phyloP scores from a whole-genome alignment of 2,329 filamentous ascomycete species.

The Neophaeococcomyces mojaviensis region DNA sequence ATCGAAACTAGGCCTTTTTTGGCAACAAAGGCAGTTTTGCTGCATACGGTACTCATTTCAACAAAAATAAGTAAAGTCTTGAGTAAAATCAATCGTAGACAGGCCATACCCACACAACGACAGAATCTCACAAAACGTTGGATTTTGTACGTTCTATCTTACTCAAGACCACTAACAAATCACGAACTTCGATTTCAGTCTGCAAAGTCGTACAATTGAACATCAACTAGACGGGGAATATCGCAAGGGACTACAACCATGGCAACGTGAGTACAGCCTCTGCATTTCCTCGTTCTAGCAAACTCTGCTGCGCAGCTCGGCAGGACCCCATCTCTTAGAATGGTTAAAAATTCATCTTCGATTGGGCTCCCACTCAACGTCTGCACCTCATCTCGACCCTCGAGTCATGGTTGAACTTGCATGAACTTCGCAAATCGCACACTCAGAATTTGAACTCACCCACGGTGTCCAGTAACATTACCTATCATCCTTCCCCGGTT shows the following conservation, averaged over 20 bases:
- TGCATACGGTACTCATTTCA: too few species aligned
- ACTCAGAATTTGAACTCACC: slow-evolving; percentile 10
- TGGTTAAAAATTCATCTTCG: background rate
- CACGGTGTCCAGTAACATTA: slow-evolving; percentile 34
- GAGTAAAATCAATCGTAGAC: too few species aligned
- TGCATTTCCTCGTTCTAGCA: slow-evolving; percentile 3
- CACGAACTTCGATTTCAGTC: too few species aligned
- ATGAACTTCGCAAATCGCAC: slow-evolving; percentile 1
- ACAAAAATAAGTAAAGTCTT: too few species aligned
- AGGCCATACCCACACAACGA: too few species aligned
- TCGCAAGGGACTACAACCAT: slow-evolving; percentile 19
- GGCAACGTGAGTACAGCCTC: slow-evolving; percentile 29
- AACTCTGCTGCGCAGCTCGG: background rate
- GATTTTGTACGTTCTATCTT: too few species aligned
- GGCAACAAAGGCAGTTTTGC: too few species aligned
- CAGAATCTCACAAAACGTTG: too few species aligned
- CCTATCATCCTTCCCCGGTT: slow-evolving; percentile 37
- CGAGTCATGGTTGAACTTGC: slow-evolving; percentile 6
- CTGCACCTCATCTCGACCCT: slow-evolving; percentile 10
- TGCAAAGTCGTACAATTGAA: background rate
- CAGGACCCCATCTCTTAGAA: slow-evolving; percentile 3
- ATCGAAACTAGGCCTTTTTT: too few species aligned
- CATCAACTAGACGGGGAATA: background rate
- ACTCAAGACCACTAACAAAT: too few species aligned
- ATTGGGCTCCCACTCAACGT: slow-evolving; percentile 17